These are phyloP conservation scores for Penicillium psychrofluorescens DNA, from an alignment of 495 filamentous ascomycete genomes.

Conservation along the genomic window DNA sequence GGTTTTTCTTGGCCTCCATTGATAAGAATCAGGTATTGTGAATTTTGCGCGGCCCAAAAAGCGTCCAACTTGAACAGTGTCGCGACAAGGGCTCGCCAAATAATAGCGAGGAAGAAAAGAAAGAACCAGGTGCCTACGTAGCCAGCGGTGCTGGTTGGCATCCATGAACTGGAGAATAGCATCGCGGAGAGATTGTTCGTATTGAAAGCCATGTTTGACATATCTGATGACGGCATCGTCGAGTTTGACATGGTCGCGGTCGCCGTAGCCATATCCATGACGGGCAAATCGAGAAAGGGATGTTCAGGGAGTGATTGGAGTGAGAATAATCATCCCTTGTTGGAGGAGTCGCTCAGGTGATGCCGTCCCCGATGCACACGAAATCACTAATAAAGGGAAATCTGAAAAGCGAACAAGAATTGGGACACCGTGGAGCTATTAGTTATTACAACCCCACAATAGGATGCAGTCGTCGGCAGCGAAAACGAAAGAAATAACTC, in stretches of 20 bases:
- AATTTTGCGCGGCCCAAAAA: conserved; percentile 9
- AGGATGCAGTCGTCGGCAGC: background rate
- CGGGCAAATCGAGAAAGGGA: background rate
- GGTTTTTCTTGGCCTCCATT: too few relatives aligned
- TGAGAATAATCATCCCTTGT: too few relatives aligned
- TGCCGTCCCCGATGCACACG: too few relatives aligned
- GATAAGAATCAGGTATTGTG: too few relatives aligned
- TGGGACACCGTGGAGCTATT: too few relatives aligned
- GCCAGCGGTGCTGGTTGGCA: conserved; percentile 53
- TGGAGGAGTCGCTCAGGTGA: too few relatives aligned
- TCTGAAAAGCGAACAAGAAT: background rate
- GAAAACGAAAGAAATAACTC: background rate
- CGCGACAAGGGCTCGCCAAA: conserved; percentile 63
- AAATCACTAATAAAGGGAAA: too few relatives aligned
- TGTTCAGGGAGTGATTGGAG: too few relatives aligned
- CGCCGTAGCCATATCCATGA: background rate
- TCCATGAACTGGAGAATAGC: conserved; percentile 70
- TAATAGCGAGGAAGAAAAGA: conserved; percentile 62
- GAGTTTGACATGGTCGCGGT: conserved; percentile 16
- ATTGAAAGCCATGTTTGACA: conserved; percentile 47
- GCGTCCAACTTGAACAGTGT: conserved; percentile 37
- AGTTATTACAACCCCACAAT: background rate
- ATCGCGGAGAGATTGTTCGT: conserved; percentile 56
- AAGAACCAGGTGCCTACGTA: conserved; percentile 89
- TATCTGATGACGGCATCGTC: conserved; percentile 8